Percentiles rank a stretch among this genome's conserved stretches.
phyloP scores from a whole-genome alignment of 768 basidiomycete species.

The Lepiota venenata region DNA sequence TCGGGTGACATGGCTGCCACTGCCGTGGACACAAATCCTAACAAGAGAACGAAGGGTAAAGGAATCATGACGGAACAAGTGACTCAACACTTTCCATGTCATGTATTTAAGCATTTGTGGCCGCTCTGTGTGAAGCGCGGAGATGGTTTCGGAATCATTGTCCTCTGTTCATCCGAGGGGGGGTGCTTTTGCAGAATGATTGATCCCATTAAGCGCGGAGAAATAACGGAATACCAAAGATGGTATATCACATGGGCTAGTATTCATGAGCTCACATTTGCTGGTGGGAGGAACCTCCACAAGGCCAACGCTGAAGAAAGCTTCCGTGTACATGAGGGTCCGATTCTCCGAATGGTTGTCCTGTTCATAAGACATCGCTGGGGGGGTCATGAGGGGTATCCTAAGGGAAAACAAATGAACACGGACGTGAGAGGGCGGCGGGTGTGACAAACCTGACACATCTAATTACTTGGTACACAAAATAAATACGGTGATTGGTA shows the following conservation, averaged over 20 bases:
- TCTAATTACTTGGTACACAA: no score
- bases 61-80: not conserved
- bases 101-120: not conserved
- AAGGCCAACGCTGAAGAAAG: not conserved
- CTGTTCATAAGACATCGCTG: not conserved
- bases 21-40: constrained; percentile 21
- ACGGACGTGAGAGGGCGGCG: no score
- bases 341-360: not conserved
- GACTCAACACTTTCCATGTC: not conserved
- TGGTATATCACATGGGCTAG: not conserved
- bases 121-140: constrained; percentile 25
- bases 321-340: not conserved
- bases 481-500: not conserved
- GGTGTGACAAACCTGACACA: no score
- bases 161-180: constrained; percentile 8
- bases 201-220: constrained; percentile 5
- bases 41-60: constrained; percentile 4
- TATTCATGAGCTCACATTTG: not conserved
- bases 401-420: not conserved
- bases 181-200: not conserved
- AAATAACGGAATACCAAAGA: constrained; percentile 1
- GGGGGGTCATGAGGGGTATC: not conserved
- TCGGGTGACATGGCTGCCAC: constrained; percentile 45
- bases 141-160: constrained; percentile 1
- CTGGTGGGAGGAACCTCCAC: not conserved